These are phyloP conservation scores for Populus trichocarpa DNA, from an alignment of 441 rosid species.

Conservation along the genomic window DNA sequence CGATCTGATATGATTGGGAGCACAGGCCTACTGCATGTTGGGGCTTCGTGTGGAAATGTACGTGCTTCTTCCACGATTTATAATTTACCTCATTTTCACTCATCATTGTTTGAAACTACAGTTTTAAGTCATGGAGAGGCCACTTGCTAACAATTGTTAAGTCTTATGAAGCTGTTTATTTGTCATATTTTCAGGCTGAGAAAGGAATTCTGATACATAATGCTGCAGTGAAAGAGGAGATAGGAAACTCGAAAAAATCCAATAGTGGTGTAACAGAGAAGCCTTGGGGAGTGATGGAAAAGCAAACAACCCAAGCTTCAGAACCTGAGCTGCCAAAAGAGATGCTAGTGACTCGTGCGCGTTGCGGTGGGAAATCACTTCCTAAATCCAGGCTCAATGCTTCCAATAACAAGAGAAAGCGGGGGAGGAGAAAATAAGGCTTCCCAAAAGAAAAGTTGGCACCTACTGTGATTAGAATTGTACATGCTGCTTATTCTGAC, in stretches of 20 bases:
- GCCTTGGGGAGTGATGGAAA: conserved; percentile 24
- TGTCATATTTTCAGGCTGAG: conserved; percentile 26
- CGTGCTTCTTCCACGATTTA: conserved; percentile 13
- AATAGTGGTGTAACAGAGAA: conserved; percentile 25
- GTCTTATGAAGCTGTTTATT: neutral
- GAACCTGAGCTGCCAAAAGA: conserved; percentile 15
- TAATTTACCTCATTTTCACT: neutral
- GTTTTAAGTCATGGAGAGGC: neutral
- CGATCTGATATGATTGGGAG: conserved; percentile 34
- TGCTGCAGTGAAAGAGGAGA: conserved; percentile 37
- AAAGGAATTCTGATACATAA: conserved; percentile 21
- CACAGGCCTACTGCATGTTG: conserved; percentile 21
- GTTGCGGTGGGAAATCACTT: conserved; percentile 36
- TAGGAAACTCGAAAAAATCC: conserved; percentile 21
- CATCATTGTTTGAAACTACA: neutral
- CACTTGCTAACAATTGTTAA: neutral
- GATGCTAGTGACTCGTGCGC: conserved; percentile 19
- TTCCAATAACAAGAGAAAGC: conserved; percentile 47
- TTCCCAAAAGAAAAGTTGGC: neutral
- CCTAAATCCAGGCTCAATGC: conserved; percentile 44
- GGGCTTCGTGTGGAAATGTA: conserved; percentile 36
- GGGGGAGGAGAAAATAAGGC: conserved; percentile 49
- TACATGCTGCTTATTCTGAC: conserved; percentile 20
- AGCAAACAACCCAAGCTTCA: conserved; percentile 4
- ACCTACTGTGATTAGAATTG: conserved; percentile 3